Evolutionary conservation across 192 early-diverging fungal species (phyloP).

Genomic region (Physocladia obscura): DNA sequence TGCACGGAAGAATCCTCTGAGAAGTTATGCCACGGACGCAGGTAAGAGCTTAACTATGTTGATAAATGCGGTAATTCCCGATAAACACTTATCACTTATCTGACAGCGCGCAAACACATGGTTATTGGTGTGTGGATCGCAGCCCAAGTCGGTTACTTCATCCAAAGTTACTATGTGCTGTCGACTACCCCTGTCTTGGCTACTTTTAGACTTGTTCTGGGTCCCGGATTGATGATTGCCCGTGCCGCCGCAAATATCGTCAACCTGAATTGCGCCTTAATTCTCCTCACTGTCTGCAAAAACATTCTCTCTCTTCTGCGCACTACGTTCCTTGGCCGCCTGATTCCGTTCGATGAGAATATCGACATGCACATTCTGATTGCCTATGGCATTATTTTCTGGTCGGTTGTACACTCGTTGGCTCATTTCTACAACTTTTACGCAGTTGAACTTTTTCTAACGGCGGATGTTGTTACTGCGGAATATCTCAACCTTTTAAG

Average conservation of each 20-base stretch:
- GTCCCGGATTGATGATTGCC: constrained; percentile 51
- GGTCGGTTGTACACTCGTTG: constrained; percentile 69
- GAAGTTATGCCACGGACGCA: background rate
- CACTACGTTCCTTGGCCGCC: constrained; percentile 67
- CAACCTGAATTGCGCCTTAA: constrained; percentile 75
- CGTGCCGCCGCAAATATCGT: constrained; percentile 61
- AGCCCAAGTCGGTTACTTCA: constrained; percentile 51
- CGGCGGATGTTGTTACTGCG: constrained; percentile 36
- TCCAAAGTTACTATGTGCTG: constrained; percentile 36
- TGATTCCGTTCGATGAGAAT: constrained; percentile 83
- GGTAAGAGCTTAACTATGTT: too few relatives aligned
- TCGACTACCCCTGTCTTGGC: constrained; percentile 38
- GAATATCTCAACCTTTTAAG: constrained; percentile 54
- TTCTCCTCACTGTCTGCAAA: constrained; percentile 80
- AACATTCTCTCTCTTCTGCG: constrained; percentile 77
- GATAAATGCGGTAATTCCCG: too few relatives aligned
- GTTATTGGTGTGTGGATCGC: constrained; percentile 40
- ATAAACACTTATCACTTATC: background rate
- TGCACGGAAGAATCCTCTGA: background rate
- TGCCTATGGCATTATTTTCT: constrained; percentile 75
- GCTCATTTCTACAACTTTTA: constrained; percentile 81
- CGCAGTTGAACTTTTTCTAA: constrained; percentile 46
- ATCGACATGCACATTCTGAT: constrained; percentile 79
- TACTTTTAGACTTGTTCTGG: constrained; percentile 45
- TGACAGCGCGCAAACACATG: constrained; percentile 42